Evolutionary conservation across 2,329 filamentous ascomycete genomes (phyloP), one percentile per base, ranked within the genome.

Genomic region (Sporothrix curviconia): DNA sequence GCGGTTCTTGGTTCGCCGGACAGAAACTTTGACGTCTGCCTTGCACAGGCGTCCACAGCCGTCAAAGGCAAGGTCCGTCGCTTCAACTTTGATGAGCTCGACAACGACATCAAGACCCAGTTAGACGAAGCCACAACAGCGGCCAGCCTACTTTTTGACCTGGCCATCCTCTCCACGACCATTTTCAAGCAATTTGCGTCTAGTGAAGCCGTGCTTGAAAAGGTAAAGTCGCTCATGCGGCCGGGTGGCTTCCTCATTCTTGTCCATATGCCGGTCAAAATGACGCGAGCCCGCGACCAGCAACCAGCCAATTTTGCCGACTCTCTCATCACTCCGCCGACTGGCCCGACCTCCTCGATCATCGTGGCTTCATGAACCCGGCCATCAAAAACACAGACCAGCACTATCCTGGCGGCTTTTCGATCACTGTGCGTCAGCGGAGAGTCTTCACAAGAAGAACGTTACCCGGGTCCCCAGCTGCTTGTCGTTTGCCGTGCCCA

Each of bases 351-450:
- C 28, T 68, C 1, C 66, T 75, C 0, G 66, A 72, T 1, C 50
- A 58, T 5, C 67, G 62, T 24, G 72, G 70, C 0, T 76, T 76
- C 32, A 54, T 60, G 3, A 58, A 61, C n/a, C 56, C 66, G 0
- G 66, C 67, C 1, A 64, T 62, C 17, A 43, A 15, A 15, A 67
- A 71, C 40, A 67, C 70, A 0, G 64, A 71, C 37, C 71, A 75
- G 47, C 64, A 61, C 14, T 68, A 65, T 30, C 59, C 64, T 3
- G 61, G 66, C 0, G 72, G 72, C 1, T 71, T 68, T 43, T 67
- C 68, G 1, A 56, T 76, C n/a, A 68, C 66, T 19, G 65, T 76
- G 7, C 69, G 73, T 9, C 74, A 75, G 52, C 63, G 70, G 62
- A 65, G 15, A 66, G 61, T 1, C 50, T 52, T 14, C 55, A 65